Evolutionary conservation across 768 basidiomycete genomes (phyloP).

Genomic region (Trametes maxima): DNA sequence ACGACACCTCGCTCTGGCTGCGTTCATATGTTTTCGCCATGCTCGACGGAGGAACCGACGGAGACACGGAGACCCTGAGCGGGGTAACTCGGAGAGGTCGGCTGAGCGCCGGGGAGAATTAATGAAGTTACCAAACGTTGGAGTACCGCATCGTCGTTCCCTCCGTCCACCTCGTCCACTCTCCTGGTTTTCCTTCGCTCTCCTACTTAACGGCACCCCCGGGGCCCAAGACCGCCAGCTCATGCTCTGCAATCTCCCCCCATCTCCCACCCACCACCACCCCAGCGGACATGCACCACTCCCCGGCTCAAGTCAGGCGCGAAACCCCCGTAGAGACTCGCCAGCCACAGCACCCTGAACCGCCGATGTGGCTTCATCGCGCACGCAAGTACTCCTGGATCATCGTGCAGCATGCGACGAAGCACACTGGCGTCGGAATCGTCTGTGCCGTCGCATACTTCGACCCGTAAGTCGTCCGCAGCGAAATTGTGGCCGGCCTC

Average conservation of each 20-base stretch:
- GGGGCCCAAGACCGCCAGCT: constrained; percentile 4
- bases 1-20: neutral
- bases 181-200: constrained; percentile 11
- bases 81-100: constrained; percentile 12
- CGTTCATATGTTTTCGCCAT: neutral
- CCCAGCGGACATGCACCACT: constrained; percentile 1
- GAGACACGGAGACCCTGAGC: neutral
- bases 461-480: constrained; percentile 64
- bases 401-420: constrained; percentile 48
- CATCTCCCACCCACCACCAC: constrained; percentile 1
- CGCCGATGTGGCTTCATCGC: neutral
- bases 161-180: constrained; percentile 12
- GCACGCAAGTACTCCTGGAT: constrained; percentile 8
- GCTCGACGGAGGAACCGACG: neutral
- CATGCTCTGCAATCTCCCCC: constrained; percentile 17
- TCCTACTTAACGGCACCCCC: constrained; percentile 13
- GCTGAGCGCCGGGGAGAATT: constrained; percentile 9
- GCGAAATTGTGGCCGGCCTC: neutral
- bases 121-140: constrained; percentile 4
- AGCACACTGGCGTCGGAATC: constrained; percentile 81
- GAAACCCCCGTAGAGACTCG: neutral
- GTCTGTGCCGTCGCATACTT: constrained; percentile 90
- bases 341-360: neutral
- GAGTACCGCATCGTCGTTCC: constrained; percentile 28
- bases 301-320: neutral